Evolutionary conservation across 352 stramenopile species (phyloP).

Genomic region (Thraustotheca clavata): DNA sequence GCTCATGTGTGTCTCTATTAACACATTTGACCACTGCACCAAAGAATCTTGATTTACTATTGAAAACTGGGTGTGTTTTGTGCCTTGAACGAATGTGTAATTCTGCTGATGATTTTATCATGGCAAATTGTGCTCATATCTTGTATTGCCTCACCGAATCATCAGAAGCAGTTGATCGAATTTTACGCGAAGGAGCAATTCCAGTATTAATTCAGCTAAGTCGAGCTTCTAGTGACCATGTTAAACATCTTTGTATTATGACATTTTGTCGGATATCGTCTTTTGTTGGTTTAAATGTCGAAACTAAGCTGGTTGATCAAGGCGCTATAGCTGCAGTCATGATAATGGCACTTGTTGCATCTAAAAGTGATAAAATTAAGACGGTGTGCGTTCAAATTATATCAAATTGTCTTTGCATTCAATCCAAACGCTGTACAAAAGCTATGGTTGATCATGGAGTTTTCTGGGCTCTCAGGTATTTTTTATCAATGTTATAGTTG

Average conservation of each 20-base stretch:
- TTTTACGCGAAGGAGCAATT: conserved; percentile 62
- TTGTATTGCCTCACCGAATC: conserved; percentile 56
- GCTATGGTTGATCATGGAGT: conserved; percentile 63
- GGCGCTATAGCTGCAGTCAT: conserved; percentile 60
- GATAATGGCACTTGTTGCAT: conserved; percentile 58
- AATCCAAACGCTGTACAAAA: conserved; percentile 46
- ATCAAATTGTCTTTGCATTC: conserved; percentile 54
- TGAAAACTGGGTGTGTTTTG: conserved; percentile 38
- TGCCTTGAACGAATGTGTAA: conserved; percentile 39
- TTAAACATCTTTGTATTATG: conserved; percentile 67
- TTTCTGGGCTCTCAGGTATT: conserved; percentile 57
- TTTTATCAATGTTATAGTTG: not conserved
- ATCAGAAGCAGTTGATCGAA: conserved; percentile 56
- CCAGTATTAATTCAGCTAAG: conserved; percentile 62
- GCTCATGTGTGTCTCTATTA: conserved; percentile 37
- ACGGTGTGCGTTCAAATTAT: conserved; percentile 61
- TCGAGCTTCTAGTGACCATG: conserved; percentile 32
- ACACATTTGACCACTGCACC: conserved; percentile 48
- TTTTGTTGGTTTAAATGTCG: conserved; percentile 45
- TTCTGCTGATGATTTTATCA: conserved; percentile 37
- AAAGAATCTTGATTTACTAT: conserved; percentile 43
- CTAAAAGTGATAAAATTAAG: conserved; percentile 50
- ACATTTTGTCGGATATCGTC: conserved; percentile 59
- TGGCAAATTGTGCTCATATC: conserved; percentile 63
- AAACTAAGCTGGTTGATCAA: conserved; percentile 49